Evolutionary conservation across 352 stramenopile species (phyloP), one percentile per base, ranked within the genome.

Genomic region (Halophytophthora polymorphica): DNA sequence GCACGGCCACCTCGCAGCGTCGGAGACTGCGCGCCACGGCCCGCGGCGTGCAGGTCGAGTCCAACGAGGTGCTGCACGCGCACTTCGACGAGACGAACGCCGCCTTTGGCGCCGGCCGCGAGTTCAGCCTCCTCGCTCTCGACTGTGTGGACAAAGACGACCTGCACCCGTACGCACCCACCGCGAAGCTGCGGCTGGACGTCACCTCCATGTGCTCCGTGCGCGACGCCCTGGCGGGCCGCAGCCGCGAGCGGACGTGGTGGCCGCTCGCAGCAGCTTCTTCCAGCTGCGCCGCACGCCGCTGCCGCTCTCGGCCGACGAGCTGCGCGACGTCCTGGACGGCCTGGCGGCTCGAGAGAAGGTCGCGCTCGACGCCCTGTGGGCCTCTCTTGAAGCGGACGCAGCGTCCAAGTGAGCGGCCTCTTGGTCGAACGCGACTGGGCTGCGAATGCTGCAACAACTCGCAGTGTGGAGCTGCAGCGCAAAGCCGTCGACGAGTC

Each of bases 141-240:
- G 65, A 76, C 43, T 63, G 31, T 6, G 54, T 76, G 12, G 69
- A 71, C 13, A 61, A 60, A 25, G 66, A 79, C 31, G 63, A 79
- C 1, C 31, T 72, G 44, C 61, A 71, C 13, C 58, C 58, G 37
- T 73, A 61, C 40, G 34, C 54, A n/a, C 35, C 64, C 0, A 23
- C 57, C 19, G 33, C 61, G 15, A 65, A 64, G 2, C 50, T 79
- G 25, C 58, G 58, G 2, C 59, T 71, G 25, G 69, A 79, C 23
- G 55, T 76, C 18, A 64, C 56, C 13, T 66, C 51, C 23, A 62
- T 69, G 25, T 49, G 18, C 39, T 37, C 7, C 55, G 34, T 1
- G 11, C 45, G 0, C 49, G 54, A 37, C 40, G 53, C 35, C 38
- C 62, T 1, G 55, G 54, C 35, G 57, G 52, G 13, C n/a, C 37